Conservation (phyloP, 768 basidiomycete genomes). For the Tricholoma furcatifolium region DNA sequence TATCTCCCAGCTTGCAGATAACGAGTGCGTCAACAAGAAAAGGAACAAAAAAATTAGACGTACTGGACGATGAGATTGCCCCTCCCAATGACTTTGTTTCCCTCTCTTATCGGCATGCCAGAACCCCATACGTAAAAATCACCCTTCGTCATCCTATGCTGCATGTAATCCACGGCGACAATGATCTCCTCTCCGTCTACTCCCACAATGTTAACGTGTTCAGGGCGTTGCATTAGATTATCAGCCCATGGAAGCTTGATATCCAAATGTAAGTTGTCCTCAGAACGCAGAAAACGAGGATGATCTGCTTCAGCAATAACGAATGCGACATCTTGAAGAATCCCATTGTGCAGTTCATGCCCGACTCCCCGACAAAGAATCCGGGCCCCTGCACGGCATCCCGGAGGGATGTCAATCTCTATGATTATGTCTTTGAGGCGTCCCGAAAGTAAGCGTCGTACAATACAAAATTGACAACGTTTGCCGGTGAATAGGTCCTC, state of each 20-base stretch:
- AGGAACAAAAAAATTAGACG: conserved; percentile 19
- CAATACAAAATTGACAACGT: conserved; percentile 57
- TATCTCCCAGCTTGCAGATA: conserved; percentile 37
- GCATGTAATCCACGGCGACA: conserved; percentile 52
- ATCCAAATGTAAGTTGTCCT: conserved; percentile 55
- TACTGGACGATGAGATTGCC: conserved; percentile 68
- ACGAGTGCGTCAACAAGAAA: conserved; percentile 1
- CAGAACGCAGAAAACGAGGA: conserved; percentile 52
- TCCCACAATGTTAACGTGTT: conserved; percentile 50
- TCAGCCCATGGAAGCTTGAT: conserved; percentile 59
- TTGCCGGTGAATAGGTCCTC: conserved; percentile 62
- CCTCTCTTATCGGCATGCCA: conserved; percentile 68
- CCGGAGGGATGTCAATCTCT: conserved; percentile 58
- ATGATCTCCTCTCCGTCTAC: conserved; percentile 56
- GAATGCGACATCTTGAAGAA: conserved; percentile 66
- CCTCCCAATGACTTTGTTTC: conserved; percentile 48
- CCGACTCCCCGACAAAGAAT: conserved; percentile 63
- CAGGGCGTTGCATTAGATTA: conserved; percentile 43
- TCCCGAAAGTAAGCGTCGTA: conserved; percentile 50
- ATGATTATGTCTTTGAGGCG: conserved; percentile 53
- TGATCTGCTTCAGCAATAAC: conserved; percentile 60
- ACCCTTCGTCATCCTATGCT: conserved; percentile 49
- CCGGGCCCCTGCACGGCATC: conserved; percentile 58
- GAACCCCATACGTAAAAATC: conserved; percentile 51
- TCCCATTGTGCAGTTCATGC: conserved; percentile 58